Evolutionary conservation across 2,329 filamentous ascomycete genomes (phyloP).

Genomic region (Trichoderma afroharzianum): DNA sequence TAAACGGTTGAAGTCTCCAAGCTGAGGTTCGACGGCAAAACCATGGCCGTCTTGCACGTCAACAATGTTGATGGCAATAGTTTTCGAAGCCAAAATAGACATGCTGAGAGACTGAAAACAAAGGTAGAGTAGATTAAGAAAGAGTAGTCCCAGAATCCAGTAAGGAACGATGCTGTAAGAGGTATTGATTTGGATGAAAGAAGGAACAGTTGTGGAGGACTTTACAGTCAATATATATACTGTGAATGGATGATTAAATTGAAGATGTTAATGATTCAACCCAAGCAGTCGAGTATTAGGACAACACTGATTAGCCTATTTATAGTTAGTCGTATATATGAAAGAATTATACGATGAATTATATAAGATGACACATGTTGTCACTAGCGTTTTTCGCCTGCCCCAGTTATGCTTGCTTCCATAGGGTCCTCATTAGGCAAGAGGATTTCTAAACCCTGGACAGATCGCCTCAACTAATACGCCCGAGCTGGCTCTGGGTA

Average conservation of each 20-base stretch:
- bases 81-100: neutral
- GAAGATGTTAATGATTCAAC: neutral
- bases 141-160: neutral
- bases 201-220: neutral
- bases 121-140: neutral
- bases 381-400: neutral
- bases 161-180: neutral
- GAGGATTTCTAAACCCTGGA: neutral
- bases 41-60: neutral
- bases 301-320: neutral
- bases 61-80: constrained; percentile 3
- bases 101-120: neutral
- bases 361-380: neutral
- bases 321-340: neutral
- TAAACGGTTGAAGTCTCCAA: neutral
- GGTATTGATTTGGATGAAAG: neutral
- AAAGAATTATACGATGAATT: neutral
- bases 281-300: neutral
- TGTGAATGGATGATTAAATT: neutral
- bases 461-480: neutral
- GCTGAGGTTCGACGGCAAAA: neutral
- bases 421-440: neutral
- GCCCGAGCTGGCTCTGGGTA: neutral
- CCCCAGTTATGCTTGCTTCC: neutral
- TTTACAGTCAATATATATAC: neutral